phyloP scores from a whole-genome alignment of 2,329 filamentous ascomycete species.

The Arthrobotrys iridis region DNA sequence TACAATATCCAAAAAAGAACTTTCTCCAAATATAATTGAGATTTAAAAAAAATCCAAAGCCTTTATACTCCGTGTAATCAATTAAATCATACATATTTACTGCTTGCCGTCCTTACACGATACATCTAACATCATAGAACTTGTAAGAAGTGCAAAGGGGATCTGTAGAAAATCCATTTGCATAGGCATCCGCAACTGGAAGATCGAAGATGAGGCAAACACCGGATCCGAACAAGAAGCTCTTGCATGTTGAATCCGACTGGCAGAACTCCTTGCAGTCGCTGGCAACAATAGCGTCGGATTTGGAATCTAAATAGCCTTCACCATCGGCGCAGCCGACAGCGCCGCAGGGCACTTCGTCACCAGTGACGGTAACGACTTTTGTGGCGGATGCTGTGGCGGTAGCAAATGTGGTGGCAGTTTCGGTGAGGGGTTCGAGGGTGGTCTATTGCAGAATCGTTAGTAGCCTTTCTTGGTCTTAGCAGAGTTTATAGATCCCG shows the following conservation, averaged over 20 bases:
- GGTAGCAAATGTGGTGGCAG: not conserved
- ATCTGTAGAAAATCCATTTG: not conserved
- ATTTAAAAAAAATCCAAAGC: too few species aligned
- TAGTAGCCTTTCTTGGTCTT: not conserved
- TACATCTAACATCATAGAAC: constrained; percentile 8
- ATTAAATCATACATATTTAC: too few species aligned
- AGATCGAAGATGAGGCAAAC: not conserved
- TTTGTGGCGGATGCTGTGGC: constrained; percentile 8
- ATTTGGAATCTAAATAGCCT: not conserved
- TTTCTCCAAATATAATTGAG: too few species aligned
- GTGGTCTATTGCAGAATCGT: not conserved
- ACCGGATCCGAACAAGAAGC: not conserved
- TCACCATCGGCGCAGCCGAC: not conserved
- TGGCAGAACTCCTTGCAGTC: not conserved
- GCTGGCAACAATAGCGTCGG: not conserved
- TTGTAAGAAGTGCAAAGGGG: not conserved
- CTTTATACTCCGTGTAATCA: too few species aligned
- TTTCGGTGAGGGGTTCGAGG: constrained; percentile 4
- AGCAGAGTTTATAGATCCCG: not conserved
- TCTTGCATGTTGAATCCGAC: not conserved
- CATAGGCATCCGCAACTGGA: not conserved
- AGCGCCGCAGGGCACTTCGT: not conserved
- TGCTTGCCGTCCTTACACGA: too few species aligned
- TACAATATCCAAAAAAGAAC: too few species aligned
- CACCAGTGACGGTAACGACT: not conserved